phyloP scores from a whole-genome alignment of 2,329 filamentous ascomycete species.

The Hymenoscyphus fructigenus region DNA sequence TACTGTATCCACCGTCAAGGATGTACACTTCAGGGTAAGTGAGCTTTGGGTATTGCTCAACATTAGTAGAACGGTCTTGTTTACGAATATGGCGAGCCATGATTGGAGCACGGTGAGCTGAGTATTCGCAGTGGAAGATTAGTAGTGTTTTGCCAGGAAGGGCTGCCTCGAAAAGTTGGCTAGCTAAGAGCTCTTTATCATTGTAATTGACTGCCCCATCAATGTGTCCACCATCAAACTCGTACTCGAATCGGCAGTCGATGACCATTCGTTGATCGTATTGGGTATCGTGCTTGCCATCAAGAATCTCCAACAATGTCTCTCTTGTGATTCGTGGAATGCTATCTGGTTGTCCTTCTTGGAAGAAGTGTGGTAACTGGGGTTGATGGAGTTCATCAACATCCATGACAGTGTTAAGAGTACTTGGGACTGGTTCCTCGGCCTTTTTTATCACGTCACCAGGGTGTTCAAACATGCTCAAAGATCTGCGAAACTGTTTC shows the following conservation, averaged over 20 bases:
- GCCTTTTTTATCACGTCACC: constrained; percentile 84
- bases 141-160: constrained; percentile 73
- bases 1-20: constrained; percentile 91
- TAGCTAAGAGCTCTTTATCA: constrained; percentile 84
- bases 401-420: constrained; percentile 76
- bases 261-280: constrained; percentile 85
- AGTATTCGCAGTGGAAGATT: constrained; percentile 98
- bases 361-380: constrained; percentile 79
- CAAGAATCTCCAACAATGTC: constrained; percentile 82
- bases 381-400: constrained; percentile 74
- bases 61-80: constrained; percentile 82
- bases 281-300: constrained; percentile 73
- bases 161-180: constrained; percentile 69
- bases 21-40: constrained; percentile 98
- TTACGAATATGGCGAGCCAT: constrained; percentile 94
- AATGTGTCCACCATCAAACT: constrained; percentile 96
- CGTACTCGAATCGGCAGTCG: constrained; percentile 98
- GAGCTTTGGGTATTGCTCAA: constrained; percentile 80
- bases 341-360: constrained; percentile 77
- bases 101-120: constrained; percentile 89
- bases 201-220: constrained; percentile 93
- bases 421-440: constrained; percentile 54
- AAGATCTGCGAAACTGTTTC: constrained; percentile 85
- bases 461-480: constrained; percentile 97
- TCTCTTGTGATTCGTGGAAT: constrained; percentile 82